Evolutionary conservation across 305 asterid species (phyloP), one percentile per base, ranked within the genome.

Genomic region (Rubia balearica): DNA sequence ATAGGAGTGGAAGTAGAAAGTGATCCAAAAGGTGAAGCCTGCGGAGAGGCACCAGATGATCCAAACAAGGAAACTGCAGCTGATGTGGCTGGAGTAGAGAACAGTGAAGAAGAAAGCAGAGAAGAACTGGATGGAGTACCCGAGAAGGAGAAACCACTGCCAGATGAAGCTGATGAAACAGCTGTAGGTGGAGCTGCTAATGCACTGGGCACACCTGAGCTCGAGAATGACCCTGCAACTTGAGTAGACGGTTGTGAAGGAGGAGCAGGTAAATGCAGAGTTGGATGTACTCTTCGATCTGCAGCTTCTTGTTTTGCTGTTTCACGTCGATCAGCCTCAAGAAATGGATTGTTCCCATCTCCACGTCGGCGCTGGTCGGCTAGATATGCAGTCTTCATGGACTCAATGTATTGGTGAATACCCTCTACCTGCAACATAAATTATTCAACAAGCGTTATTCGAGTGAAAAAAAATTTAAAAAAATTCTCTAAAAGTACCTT

Each of bases 301-400:
- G 98, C 98, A 65, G 97, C 98, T 86, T 89, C 98, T 80, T 78
- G 92, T 76, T 90, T 95, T 22, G 94, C 97, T 42, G 91, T 88
- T 85, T 91, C 96, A 24, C 99, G 87, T 43, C 97, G 79, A 83
- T 91, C 96, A 67, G 99, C 98, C 82, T 90, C 99, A 53, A 95
- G 93, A 84, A 95, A 95, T 38, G 98, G 99, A 77, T 94, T 82
- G 8, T 83, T 82, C 17, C 83, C 92, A 42, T 90, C 90, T 56
- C 98, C 99, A 65, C 92, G 84, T 38, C 85, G 88, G 68, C 91
- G 92, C 77, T 84, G 97, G 73, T 95, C 96, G 30, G 95, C 95
- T 75, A 95, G 94, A 76, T 95, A 95, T 56, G 97, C 99, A 40
- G 88, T 74, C 83, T 84, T 89, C 99, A 95, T 95, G 72, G 99